Evolutionary conservation across 768 basidiomycete genomes (phyloP).

Genomic region (Megacollybia marginata): DNA sequence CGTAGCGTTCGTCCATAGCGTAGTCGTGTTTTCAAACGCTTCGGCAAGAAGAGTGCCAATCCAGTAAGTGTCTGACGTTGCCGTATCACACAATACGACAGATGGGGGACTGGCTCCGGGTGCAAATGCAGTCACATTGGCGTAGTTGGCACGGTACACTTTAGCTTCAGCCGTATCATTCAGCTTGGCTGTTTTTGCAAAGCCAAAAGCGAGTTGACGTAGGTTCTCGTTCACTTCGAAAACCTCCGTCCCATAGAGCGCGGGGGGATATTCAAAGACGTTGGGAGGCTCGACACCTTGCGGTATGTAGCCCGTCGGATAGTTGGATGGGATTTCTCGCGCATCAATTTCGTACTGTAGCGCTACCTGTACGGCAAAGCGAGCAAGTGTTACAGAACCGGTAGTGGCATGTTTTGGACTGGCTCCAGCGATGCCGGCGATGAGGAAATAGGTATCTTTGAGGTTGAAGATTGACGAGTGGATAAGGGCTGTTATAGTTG

Average conservation of each 20-base stretch:
- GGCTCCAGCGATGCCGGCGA: too few relatives aligned
- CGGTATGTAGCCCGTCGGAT: too few relatives aligned
- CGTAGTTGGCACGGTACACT: slow-evolving; percentile 15
- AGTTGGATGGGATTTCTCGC: slow-evolving; percentile 26
- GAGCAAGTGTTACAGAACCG: too few relatives aligned
- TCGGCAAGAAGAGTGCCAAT: slow-evolving; percentile 23
- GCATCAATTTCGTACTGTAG: slow-evolving; percentile 31
- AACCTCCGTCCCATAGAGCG: too few relatives aligned
- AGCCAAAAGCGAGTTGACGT: too few relatives aligned
- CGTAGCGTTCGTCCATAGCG: slow-evolving; percentile 15
- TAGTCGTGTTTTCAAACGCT: too few relatives aligned
- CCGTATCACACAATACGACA: slow-evolving; percentile 23
- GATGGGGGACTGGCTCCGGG: too few relatives aligned
- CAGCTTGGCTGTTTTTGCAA: slow-evolving; percentile 17
- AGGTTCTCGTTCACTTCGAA: too few relatives aligned
- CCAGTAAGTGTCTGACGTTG: slow-evolving; percentile 24
- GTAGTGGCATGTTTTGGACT: too few relatives aligned
- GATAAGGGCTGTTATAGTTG: slow-evolving; percentile 21
- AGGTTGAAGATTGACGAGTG: slow-evolving; percentile 13
- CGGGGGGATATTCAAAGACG: slow-evolving; percentile 7
- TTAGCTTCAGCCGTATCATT: slow-evolving; percentile 8
- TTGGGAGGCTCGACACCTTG: slow-evolving; percentile 27
- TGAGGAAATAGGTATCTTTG: too few relatives aligned
- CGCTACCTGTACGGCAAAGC: too few relatives aligned
- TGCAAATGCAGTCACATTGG: too few relatives aligned